These are phyloP conservation scores for Verticillium zaregamsianum DNA, from an alignment of 2,329 filamentous ascomycete genomes.

Conservation along the genomic window DNA sequence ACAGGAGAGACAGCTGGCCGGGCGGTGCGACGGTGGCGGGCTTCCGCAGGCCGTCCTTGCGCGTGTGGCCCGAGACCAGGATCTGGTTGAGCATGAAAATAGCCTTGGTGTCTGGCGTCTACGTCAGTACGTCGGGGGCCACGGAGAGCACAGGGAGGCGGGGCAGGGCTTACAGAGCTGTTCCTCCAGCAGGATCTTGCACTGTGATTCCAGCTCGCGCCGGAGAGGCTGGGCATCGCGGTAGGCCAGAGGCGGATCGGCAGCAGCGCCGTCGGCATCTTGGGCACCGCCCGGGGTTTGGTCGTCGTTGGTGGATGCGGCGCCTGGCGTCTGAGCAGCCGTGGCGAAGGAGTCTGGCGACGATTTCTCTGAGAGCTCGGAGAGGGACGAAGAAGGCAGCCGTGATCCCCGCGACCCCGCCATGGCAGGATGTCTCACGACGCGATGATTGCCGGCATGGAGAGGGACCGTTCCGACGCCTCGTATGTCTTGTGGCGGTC, in stretches of 20 bases:
- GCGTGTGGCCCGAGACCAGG: constrained; percentile 48
- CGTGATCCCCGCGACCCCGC: not conserved
- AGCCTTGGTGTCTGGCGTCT: constrained; percentile 45
- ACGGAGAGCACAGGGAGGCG: not conserved
- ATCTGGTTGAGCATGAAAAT: constrained; percentile 61
- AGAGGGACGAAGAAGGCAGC: not conserved
- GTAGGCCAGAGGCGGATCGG: constrained; percentile 33
- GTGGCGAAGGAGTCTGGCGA: constrained; percentile 31
- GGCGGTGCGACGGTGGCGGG: constrained; percentile 64
- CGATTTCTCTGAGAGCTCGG: not conserved
- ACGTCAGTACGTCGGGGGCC: not conserved
- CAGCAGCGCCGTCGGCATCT: not conserved
- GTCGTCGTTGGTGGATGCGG: not conserved
- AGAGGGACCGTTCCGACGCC: not conserved
- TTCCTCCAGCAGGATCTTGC: constrained; percentile 72
- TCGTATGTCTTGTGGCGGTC: not conserved
- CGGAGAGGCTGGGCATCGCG: constrained; percentile 53
- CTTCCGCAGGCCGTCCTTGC: constrained; percentile 20
- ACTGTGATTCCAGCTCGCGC: constrained; percentile 61
- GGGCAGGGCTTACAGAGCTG: constrained; percentile 51
- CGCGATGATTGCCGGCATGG: not conserved
- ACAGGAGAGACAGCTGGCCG: constrained; percentile 71
- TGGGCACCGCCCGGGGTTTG: not conserved
- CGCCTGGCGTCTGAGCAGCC: constrained; percentile 16
- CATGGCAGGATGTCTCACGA: not conserved